phyloP scores from a whole-genome alignment of 805 yeast genomes.

The Candida yuanshanica region DNA sequence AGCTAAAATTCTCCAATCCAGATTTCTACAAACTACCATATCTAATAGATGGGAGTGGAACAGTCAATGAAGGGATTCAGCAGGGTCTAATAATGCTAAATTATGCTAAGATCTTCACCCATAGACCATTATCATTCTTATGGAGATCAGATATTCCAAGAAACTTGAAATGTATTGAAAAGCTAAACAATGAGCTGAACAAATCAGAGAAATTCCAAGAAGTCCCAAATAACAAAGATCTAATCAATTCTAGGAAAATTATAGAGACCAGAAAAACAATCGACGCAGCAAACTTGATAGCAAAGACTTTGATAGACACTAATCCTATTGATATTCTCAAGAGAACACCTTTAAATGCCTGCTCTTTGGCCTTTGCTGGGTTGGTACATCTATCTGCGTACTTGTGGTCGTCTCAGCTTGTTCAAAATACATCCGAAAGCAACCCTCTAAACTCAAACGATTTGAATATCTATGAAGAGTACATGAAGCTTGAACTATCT shows the following conservation, averaged over 20 bases:
- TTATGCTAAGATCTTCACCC: conserved; percentile 50
- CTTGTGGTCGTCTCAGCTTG: conserved; percentile 43
- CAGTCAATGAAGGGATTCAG: conserved; percentile 48
- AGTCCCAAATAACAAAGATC: conserved; percentile 25
- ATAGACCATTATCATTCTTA: conserved; percentile 46
- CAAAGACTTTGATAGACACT: conserved; percentile 41
- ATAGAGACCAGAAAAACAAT: conserved; percentile 50
- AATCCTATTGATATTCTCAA: conserved; percentile 36
- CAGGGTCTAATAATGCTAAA: conserved; percentile 43
- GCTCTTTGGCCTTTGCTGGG: conserved; percentile 48
- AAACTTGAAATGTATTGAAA: conserved; percentile 31
- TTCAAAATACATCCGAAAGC: conserved; percentile 13
- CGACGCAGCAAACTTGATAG: conserved; percentile 46
- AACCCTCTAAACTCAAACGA: conserved; percentile 27
- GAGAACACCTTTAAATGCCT: conserved; percentile 47
- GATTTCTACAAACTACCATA: conserved; percentile 36
- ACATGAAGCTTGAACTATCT: conserved; percentile 42
- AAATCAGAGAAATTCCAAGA: conserved; percentile 27
- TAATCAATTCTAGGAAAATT: conserved; percentile 38
- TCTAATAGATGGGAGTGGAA: conserved; percentile 36
- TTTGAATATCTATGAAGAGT: conserved; percentile 39
- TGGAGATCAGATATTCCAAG: conserved; percentile 45
- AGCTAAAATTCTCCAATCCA: conserved; percentile 40
- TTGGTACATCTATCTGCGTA: conserved; percentile 48
- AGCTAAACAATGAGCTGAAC: conserved; percentile 19